These are phyloP conservation scores for Olyra latifolia DNA, from an alignment of 176 grass and related monocot genomes.

Conservation along the genomic window DNA sequence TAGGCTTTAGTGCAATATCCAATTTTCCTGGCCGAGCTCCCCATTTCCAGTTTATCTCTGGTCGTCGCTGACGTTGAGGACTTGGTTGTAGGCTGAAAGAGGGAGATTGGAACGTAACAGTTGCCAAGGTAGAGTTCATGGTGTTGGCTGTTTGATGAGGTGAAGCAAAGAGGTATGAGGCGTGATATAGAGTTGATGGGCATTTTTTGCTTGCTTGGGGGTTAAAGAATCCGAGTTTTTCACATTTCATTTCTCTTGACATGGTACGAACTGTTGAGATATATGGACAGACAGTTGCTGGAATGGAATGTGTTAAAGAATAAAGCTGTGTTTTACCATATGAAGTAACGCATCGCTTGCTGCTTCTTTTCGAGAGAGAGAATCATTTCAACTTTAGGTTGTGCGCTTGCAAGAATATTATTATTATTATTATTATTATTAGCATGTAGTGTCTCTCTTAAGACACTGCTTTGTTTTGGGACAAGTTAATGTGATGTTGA, in stretches of 20 bases:
- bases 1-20: constrained; percentile 20
- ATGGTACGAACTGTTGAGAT: background rate
- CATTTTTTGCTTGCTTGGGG: constrained; percentile 43
- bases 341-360: constrained; percentile 39
- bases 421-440: background rate
- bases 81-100: constrained; percentile 10
- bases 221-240: constrained; percentile 30
- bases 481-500: too few relatives aligned
- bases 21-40: background rate
- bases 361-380: background rate
- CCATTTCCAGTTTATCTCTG: constrained; percentile 5
- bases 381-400: background rate
- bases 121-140: constrained; percentile 43
- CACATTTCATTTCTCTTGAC: too few relatives aligned
- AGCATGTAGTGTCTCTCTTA: background rate
- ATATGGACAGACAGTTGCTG: background rate
- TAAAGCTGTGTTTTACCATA: background rate
- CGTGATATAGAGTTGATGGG: constrained; percentile 9
- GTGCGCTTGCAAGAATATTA: background rate
- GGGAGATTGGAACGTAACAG: constrained; percentile 17
- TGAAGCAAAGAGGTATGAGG: background rate
- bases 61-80: background rate
- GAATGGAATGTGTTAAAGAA: background rate
- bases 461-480: too few relatives aligned
- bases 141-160: constrained; percentile 13